Conservation (phyloP, 2,329 filamentous ascomycete genomes). For the Camillea tinctor region DNA sequence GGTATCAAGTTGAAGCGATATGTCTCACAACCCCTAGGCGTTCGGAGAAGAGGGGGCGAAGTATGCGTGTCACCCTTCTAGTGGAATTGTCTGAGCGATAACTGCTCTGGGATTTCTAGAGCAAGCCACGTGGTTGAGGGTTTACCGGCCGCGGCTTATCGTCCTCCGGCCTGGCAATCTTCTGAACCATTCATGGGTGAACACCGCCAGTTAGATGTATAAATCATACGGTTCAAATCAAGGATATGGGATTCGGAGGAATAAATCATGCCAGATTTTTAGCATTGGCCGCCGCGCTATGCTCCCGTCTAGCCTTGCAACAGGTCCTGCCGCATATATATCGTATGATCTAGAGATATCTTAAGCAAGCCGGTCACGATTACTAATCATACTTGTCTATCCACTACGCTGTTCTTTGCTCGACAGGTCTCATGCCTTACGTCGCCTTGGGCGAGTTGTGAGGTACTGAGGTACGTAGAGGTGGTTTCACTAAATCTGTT, state of each 20-base stretch:
- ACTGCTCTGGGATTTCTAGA: background rate
- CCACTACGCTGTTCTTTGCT: background rate
- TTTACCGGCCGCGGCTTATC: background rate
- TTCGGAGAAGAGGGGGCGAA: background rate
- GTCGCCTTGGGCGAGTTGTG: too few relatives aligned
- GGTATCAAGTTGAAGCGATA: background rate
- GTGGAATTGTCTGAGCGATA: too few relatives aligned
- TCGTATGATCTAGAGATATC: background rate
- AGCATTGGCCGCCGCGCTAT: background rate
- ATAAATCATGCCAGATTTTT: background rate
- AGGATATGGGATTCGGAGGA: background rate
- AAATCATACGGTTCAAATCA: background rate
- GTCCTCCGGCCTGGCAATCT: too few relatives aligned
- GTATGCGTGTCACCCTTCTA: too few relatives aligned
- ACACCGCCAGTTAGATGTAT: background rate
- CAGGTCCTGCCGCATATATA: background rate
- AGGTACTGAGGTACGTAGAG: too few relatives aligned
- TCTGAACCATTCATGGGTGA: background rate
- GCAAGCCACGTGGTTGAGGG: background rate
- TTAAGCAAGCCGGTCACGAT: background rate
- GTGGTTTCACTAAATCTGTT: too few relatives aligned
- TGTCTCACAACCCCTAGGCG: background rate
- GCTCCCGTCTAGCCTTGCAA: background rate
- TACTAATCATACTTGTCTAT: background rate
- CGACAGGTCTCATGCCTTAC: background rate